Base-by-base conservation (phyloP, 2,329 filamentous ascomycete genomes). In the Cercospora beticola region DNA sequence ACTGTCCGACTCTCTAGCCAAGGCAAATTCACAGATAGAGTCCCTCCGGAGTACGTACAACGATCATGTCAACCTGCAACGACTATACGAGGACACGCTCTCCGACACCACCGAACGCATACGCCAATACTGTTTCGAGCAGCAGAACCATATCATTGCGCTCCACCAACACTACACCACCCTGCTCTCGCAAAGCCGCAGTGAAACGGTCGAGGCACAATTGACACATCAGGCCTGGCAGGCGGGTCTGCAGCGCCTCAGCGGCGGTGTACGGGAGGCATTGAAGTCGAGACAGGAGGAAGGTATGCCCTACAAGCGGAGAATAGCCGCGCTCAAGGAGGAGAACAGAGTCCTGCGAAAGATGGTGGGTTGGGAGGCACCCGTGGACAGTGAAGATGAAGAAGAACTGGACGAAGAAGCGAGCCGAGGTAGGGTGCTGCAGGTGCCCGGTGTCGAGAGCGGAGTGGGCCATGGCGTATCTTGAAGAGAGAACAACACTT, bases 161-260 rank as follows among this genome's bases (percentile, higher is more conserved):
- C 75, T 84, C 6, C 83, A 85, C 72, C 81, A 82, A 63, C 82
- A 85, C 76, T 85, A 85, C 77, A 80, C 81, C 21, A 69, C 71
- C 1, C 77, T 84, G 6, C 76, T 85, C 10, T 79, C 83, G 26
- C 74, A 80, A 54, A 79, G 82, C 40, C 80, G 83, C 56, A 77
- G 76, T 10, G 81, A 82, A 56, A 81, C 79, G 52, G 79, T 84
- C 69, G 79, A 83, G 63, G 75, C 84, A 64, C 78, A 84, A 49
- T 74, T 84, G 21, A 82, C 82, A 66, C 83, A 85, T 67, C 80
- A 82, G 60, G 80, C 81, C 57, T 85, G 83, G 83, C 83, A 85
- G 72, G 81, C 81, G 3, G 79, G 81, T 1, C 67, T 85, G 66
- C 76, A 79, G 7, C 73, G 82, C 4, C 77, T 84, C 26, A 81